These are phyloP conservation scores for Arctium minus DNA, from an alignment of 129 eudicot species.

Conservation along the genomic window DNA sequence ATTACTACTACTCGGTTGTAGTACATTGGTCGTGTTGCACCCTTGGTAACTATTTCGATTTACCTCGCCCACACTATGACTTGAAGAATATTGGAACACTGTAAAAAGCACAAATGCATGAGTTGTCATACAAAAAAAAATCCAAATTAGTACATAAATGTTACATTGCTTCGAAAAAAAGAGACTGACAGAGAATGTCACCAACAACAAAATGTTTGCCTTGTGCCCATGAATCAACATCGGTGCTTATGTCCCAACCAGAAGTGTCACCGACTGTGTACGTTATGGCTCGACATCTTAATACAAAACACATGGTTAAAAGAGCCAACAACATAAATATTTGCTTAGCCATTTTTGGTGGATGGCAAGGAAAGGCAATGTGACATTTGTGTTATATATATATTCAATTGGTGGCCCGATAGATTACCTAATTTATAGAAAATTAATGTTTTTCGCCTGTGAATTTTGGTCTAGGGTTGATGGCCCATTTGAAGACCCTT, in stretches of 20 bases:
- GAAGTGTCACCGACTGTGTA: slow-evolving; percentile 68
- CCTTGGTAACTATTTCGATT: slow-evolving; percentile 40
- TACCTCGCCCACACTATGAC: slow-evolving; percentile 52
- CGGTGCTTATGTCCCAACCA: slow-evolving; percentile 91
- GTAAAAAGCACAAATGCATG: background rate
- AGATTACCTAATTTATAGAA: slow-evolving; percentile 47
- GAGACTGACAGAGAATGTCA: slow-evolving; percentile 59
- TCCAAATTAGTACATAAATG: background rate
- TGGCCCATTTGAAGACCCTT: slow-evolving; percentile 22
- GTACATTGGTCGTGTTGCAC: slow-evolving; percentile 61
- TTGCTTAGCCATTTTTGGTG: slow-evolving; percentile 27
- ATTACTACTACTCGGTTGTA: slow-evolving; percentile 54
- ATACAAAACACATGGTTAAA: slow-evolving; percentile 22
- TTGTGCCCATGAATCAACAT: slow-evolving; percentile 59
- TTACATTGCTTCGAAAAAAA: background rate
- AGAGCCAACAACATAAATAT: slow-evolving; percentile 2
- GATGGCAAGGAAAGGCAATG: slow-evolving; percentile 9
- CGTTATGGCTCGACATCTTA: slow-evolving; percentile 50
- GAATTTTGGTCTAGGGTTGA: slow-evolving; percentile 31
- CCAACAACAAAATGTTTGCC: slow-evolving; percentile 66
- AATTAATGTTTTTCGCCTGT: background rate
- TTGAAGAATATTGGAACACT: slow-evolving; percentile 68
- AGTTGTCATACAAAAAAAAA: background rate
- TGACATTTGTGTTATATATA: slow-evolving; percentile 10
- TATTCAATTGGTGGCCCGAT: background rate